Base-by-base conservation (phyloP, 2,329 filamentous ascomycete genomes). In the Blumeria hordei region DNA sequence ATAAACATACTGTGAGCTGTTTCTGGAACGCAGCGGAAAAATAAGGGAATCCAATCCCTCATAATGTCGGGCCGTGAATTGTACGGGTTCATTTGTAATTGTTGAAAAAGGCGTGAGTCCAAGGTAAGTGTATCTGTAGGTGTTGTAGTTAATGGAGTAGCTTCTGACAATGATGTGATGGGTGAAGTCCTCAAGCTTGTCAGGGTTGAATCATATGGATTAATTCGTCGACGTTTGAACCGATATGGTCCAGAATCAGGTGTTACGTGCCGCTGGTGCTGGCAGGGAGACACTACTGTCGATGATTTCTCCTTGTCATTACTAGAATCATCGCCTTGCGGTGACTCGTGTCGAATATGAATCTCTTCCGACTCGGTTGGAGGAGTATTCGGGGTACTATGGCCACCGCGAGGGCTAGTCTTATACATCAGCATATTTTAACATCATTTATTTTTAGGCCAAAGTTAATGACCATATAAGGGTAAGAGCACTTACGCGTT, bases 401-500 rank as follows among this genome's bases (percentile, higher is more conserved):
- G 64, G 33, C 64, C 63, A 59, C 64, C 64, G 58, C 64, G 60
- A 56, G 65, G 65, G 54, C 64, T 67, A 54, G 59, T 45, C 35
- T 36, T 37, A 28, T 54, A 16, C 49, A 59, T 78, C 73, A 60
- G 71, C 69, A 56, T 34, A 33, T 12, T 37, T 10, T 21, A 32
- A 50, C 1, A 28, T 4, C 21, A 28, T 28, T 28, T 28, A 28
- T 2, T 54, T 14, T 18, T 18, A 36, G 28, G 49, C 34, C 21
- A 14, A 32, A 12, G 3, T 54, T 47, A 10, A 39, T 12, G 47
- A 47, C 21, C 12, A 55, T 41, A 28, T 16, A 10, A 14, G 12
- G 36, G 11, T 16, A 54, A 55, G 28, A 32, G 34, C 14, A 81
- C 82, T 78, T 71, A 90, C 84, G 85, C 85, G 69, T 84, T 85